These are phyloP conservation scores for Pichia sp. DNA, from an alignment of 1,139 yeast genomes.

Conservation along the genomic window DNA sequence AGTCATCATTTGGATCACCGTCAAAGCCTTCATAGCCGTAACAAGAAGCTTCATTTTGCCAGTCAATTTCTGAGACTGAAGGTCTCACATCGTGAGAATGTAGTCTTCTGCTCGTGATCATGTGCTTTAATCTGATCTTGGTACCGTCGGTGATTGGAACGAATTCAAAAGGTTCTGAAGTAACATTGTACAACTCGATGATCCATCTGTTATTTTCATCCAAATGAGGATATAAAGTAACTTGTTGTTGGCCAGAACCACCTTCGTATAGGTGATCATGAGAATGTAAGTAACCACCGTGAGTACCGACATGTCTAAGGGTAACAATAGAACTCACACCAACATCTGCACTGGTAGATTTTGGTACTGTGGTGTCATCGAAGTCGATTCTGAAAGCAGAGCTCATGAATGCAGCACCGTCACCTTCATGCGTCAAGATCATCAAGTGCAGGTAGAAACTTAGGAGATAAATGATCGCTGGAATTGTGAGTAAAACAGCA, in stretches of 20 bases:
- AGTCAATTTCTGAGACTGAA: conserved; percentile 86
- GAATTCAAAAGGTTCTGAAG: conserved; percentile 48
- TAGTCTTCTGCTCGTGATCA: conserved; percentile 67
- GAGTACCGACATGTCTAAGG: conserved; percentile 76
- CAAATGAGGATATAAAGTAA: conserved; percentile 88
- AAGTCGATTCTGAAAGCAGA: conserved; percentile 83
- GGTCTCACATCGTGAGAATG: conserved; percentile 97
- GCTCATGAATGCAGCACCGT: conserved; percentile 85
- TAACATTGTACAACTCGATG: conserved; percentile 60
- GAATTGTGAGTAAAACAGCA: conserved; percentile 60
- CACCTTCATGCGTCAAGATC: conserved; percentile 70
- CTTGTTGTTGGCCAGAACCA: conserved; percentile 94
- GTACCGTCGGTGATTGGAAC: conserved; percentile 71
- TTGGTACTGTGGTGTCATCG: conserved; percentile 66
- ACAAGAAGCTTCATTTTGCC: conserved; percentile 93
- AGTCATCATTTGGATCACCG: conserved; percentile 96
- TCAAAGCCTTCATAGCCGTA: conserved; percentile 88
- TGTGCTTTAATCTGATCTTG: conserved; percentile 73
- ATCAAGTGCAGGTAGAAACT: conserved; percentile 80
- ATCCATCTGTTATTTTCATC: conserved; percentile 87
- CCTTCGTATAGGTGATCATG: conserved; percentile 80
- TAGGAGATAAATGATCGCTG: conserved; percentile 58
- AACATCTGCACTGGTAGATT: conserved; percentile 68
- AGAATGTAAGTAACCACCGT: conserved; percentile 94
- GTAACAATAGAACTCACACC: conserved; percentile 82